Conservation (phyloP, 2,329 filamentous ascomycete genomes). For the Claviceps africana region DNA sequence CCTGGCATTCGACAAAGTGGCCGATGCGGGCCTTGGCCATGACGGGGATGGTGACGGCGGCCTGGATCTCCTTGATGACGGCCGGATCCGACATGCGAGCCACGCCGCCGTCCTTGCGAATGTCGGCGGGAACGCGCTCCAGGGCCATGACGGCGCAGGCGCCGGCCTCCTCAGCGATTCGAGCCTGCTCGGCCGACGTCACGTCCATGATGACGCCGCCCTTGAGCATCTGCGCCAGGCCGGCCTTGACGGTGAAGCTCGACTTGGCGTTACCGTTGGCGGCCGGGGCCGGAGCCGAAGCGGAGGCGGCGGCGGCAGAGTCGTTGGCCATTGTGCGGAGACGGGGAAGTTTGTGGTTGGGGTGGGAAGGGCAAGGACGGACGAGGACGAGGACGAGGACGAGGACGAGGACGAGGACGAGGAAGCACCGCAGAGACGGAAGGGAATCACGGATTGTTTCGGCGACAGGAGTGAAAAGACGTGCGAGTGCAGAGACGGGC, state of each 20-base stretch:
- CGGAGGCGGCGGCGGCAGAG: slow-evolving; percentile 15
- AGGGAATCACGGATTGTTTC: no score
- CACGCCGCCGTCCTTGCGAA: slow-evolving; percentile 81
- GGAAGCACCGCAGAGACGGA: no score
- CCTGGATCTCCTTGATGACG: slow-evolving; percentile 94
- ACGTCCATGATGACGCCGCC: slow-evolving; percentile 99
- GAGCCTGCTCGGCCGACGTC: slow-evolving; percentile 81
- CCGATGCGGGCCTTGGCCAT: slow-evolving; percentile 99
- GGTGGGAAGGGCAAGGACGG: not conserved
- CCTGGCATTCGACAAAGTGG: slow-evolving; percentile 96
- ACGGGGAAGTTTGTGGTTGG: not conserved
- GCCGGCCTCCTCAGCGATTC: slow-evolving; percentile 93
- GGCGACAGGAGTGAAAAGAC: no score
- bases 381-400: not conserved
- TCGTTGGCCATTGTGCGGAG: slow-evolving; percentile 21
- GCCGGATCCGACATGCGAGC: slow-evolving; percentile 91
- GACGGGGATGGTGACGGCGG: slow-evolving; percentile 87
- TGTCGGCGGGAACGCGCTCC: slow-evolving; percentile 93
- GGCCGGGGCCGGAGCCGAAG: slow-evolving; percentile 13
- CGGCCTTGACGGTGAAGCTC: slow-evolving; percentile 83
- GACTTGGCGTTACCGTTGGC: slow-evolving; percentile 22
- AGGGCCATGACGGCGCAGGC: slow-evolving; percentile 97
- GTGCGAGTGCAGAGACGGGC: no score
- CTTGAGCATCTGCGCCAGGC: slow-evolving; percentile 94
- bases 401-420: no score